Evolutionary conservation across 2,329 filamentous ascomycete species (phyloP), one percentile per base, ranked within the genome.

Genomic region (Calonectria fujianensis): DNA sequence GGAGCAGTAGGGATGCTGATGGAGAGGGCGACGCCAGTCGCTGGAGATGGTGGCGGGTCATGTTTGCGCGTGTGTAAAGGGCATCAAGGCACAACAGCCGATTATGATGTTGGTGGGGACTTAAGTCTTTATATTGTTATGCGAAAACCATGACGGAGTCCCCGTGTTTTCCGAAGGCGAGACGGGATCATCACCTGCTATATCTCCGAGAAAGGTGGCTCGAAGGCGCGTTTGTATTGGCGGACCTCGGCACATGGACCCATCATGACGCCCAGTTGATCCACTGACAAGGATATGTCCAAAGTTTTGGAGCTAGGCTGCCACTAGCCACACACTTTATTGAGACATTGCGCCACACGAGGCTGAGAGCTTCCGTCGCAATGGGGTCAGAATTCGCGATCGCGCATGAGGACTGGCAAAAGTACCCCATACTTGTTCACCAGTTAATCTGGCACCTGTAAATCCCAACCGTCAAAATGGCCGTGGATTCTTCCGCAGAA

Each of bases 11-110:
- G 2, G 94, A 95, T 72, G 91, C 79, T 51, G 89, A 89, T 73
- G 90, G 90, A 1, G 93, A 93, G 0, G 94, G 94, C 74, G 93
- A 93, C 4, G 88, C 82, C 27, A 95, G 85, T 50, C 92, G 88
- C 84, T 95, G 94, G 6, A 94, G 88, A 54, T 90, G 91, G 85
- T 95, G 93, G 67, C 76, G 79, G 51, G 85, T 80, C 87, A 89
- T 89, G 50, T 75, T 81, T 41, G 32, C 27, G 24, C 31, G 27
- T 59, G 37, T 29, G 39, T 16, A 41, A 35, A 32, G 18, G 31
- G 31, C 39, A 51, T 18, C 14, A 69, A n/a, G 27, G 20, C 16
- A 32, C 10, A 45, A 35, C 64, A 45, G 13, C 27, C 35, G 32
- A 54, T 29, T 41, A 52, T 41, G 61, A 72, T 32, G 41, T 8